Conservation (phyloP, 495 filamentous ascomycete genomes). For the Annulohypoxylon maeteangense region DNA sequence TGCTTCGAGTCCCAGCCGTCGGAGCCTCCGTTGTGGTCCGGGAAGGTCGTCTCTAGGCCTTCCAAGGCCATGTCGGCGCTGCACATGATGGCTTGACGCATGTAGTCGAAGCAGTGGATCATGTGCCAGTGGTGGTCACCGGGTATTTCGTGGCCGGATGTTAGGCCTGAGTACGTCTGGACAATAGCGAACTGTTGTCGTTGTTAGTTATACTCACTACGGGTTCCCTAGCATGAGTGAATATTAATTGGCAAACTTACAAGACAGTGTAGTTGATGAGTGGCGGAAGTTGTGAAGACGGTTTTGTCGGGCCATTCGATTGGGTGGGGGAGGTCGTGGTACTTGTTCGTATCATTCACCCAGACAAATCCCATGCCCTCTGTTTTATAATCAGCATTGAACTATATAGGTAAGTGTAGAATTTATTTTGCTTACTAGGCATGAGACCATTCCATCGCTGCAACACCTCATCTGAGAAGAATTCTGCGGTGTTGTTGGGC, state of each 20-base stretch:
- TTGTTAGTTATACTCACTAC: not conserved
- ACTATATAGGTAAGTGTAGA: not conserved
- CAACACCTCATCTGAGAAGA: constrained; percentile 57
- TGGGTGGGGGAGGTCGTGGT: constrained; percentile 58
- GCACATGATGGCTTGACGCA: constrained; percentile 59
- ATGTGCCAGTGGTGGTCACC: constrained; percentile 63
- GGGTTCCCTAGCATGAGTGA: too few species aligned
- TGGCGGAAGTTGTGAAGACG: constrained; percentile 59
- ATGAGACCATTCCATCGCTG: constrained; percentile 57
- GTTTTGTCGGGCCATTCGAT: constrained; percentile 61
- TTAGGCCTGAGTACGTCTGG: constrained; percentile 57
- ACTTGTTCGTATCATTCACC: constrained; percentile 56
- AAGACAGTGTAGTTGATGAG: constrained; percentile 59
- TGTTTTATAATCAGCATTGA: constrained; percentile 31
- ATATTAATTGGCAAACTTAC: constrained; percentile 19
- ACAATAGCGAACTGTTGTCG: constrained; percentile 53
- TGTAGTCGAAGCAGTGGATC: constrained; percentile 62
- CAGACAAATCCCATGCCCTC: constrained; percentile 61
- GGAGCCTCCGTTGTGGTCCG: constrained; percentile 57
- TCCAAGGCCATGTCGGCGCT: constrained; percentile 57
- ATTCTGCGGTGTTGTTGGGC: constrained; percentile 58
- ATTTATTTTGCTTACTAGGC: constrained; percentile 56
- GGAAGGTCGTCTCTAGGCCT: constrained; percentile 57
- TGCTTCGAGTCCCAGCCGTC: constrained; percentile 62
- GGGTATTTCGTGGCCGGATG: constrained; percentile 50